Evolutionary conservation across 208 protist species (phyloP).

Genomic region (Blechomonas ayalai): DNA sequence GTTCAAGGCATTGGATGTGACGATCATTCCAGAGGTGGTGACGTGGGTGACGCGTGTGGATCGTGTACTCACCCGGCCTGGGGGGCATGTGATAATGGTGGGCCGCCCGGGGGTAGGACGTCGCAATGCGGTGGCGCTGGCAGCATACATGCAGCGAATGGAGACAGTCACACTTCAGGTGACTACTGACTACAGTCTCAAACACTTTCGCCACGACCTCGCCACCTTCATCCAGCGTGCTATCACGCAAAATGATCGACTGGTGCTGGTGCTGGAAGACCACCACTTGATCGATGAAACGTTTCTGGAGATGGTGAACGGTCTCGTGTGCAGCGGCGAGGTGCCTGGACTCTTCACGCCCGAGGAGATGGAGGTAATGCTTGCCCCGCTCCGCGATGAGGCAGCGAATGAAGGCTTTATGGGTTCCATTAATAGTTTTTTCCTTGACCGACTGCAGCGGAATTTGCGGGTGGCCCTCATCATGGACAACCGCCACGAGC

Average conservation of each 20-base stretch:
- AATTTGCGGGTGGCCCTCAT: slow-evolving; percentile 93
- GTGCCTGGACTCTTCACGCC: slow-evolving; percentile 94
- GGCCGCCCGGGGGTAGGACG: slow-evolving; percentile 88
- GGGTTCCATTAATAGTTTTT: slow-evolving; percentile 76
- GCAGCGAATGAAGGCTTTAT: slow-evolving; percentile 78
- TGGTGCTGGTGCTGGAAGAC: slow-evolving; percentile 95
- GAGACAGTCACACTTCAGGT: slow-evolving; percentile 87
- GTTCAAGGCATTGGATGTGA: slow-evolving; percentile 87
- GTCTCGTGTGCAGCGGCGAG: slow-evolving; percentile 87
- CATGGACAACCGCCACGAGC: slow-evolving; percentile 88
- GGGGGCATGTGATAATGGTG: slow-evolving; percentile 91
- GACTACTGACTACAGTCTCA: slow-evolving; percentile 84
- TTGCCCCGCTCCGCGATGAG: slow-evolving; percentile 85
- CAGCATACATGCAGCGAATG: slow-evolving; percentile 82
- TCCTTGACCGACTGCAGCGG: slow-evolving; percentile 71
- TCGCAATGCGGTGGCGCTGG: slow-evolving; percentile 75
- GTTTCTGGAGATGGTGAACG: slow-evolving; percentile 97
- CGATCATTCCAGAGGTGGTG: slow-evolving; percentile 91
- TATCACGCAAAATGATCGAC: slow-evolving; percentile 75
- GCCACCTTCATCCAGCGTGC: slow-evolving; percentile 73
- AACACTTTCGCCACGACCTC: slow-evolving; percentile 85
- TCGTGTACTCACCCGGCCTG: slow-evolving; percentile 75
- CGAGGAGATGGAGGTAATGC: slow-evolving; percentile 95
- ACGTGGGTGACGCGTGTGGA: slow-evolving; percentile 87
- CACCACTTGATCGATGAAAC: slow-evolving; percentile 94